phyloP scores from a whole-genome alignment of 163 green algal genomes.

The Trebouxiophyceae sp. region DNA sequence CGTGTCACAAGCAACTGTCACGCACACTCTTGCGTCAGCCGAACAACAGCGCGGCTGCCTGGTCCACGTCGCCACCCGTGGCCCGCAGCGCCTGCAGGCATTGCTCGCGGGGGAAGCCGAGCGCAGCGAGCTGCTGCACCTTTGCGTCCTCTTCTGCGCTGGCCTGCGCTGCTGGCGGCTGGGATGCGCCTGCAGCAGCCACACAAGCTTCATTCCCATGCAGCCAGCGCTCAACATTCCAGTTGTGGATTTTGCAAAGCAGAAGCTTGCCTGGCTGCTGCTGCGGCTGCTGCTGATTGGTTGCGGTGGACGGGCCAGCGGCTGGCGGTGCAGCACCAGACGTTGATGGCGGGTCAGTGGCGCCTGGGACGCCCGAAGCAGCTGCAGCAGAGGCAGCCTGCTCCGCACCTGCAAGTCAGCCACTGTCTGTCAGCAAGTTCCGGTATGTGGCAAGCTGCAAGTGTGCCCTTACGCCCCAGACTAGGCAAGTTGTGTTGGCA shows the following conservation, averaged over 20 bases:
- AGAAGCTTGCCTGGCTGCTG: neutral
- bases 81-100: constrained; percentile 17
- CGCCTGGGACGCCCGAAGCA: neutral
- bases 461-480: neutral
- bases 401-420: neutral
- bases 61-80: constrained; percentile 23
- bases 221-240: neutral
- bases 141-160: constrained; percentile 31
- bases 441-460: neutral
- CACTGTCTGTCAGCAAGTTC: neutral
- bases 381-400: neutral
- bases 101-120: constrained; percentile 29
- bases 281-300: neutral
- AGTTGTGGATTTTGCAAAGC: neutral
- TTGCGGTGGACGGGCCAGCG: neutral
- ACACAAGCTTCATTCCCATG: neutral
- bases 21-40: neutral
- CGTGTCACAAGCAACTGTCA: no score
- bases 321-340: neutral
- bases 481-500: neutral
- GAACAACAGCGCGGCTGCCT: constrained; percentile 30
- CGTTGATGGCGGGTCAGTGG: neutral
- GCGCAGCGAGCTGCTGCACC: constrained; percentile 43
- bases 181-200: neutral
- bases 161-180: neutral